Evolutionary conservation across 2,329 filamentous ascomycete species (phyloP).

Genomic region (Dactylellina parvicollis): DNA sequence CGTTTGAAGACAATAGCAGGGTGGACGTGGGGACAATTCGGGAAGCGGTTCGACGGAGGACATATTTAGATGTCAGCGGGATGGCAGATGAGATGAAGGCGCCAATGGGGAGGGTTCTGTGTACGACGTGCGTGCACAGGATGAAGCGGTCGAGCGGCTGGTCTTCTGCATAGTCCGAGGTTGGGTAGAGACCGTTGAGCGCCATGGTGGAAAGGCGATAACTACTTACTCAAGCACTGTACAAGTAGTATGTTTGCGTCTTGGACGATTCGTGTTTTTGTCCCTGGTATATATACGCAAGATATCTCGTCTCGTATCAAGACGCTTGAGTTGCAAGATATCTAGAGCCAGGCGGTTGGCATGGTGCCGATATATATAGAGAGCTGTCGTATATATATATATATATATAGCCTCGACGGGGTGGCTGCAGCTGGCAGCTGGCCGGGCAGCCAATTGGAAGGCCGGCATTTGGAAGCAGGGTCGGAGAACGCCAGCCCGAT

Average conservation of each 20-base stretch:
- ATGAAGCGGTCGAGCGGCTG: slow-evolving; percentile 68
- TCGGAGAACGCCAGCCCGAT: slow-evolving; percentile 5
- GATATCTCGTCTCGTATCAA: too few species aligned
- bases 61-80: slow-evolving; percentile 59
- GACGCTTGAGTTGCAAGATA: too few species aligned
- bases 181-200: slow-evolving; percentile 35
- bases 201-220: slow-evolving; percentile 8
- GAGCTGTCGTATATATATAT: neutral
- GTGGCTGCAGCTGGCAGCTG: neutral
- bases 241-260: too few species aligned
- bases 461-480: slow-evolving; percentile 31
- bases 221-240: too few species aligned
- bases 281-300: too few species aligned
- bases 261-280: too few species aligned
- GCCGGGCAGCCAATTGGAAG: slow-evolving; percentile 10
- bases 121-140: slow-evolving; percentile 70
- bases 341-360: too few species aligned
- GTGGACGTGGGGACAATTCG: slow-evolving; percentile 57
- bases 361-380: too few species aligned
- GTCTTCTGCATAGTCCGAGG: slow-evolving; percentile 70
- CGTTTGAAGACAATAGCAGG: slow-evolving; percentile 64
- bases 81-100: slow-evolving; percentile 65
- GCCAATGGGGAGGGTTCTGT: slow-evolving; percentile 68
- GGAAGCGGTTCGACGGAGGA: slow-evolving; percentile 57
- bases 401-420: neutral